phyloP scores from a whole-genome alignment of 495 filamentous ascomycete species.

The Aspergillus carlsbadensis region DNA sequence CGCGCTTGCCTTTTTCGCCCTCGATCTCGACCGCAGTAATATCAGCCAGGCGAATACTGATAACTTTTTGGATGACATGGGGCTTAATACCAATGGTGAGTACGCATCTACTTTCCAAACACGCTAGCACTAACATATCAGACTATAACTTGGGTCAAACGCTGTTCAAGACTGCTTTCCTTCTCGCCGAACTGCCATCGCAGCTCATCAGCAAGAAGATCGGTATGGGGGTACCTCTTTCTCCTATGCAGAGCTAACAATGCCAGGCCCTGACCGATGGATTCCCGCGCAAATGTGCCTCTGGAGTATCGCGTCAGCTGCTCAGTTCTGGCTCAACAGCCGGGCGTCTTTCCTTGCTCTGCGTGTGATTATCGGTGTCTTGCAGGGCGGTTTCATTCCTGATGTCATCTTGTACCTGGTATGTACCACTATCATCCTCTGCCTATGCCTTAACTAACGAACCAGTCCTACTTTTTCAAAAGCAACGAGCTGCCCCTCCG shows the following conservation, averaged over 20 bases:
- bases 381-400: slow-evolving; percentile 28
- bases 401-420: background rate
- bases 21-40: slow-evolving; percentile 59
- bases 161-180: slow-evolving; percentile 65
- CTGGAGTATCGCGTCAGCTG: slow-evolving; percentile 3
- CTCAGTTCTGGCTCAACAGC: slow-evolving; percentile 24
- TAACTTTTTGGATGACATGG: slow-evolving; percentile 53
- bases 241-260: background rate
- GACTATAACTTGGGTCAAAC: slow-evolving; percentile 78
- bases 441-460: background rate
- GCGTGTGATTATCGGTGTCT: slow-evolving; percentile 40
- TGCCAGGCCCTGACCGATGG: slow-evolving; percentile 66
- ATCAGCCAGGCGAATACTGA: slow-evolving; percentile 55
- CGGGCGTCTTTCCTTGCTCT: slow-evolving; percentile 30
- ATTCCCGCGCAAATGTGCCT: slow-evolving; percentile 56
- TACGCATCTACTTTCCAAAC: slow-evolving; percentile 21
- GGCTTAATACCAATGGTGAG: slow-evolving; percentile 49
- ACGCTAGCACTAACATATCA: slow-evolving; percentile 19
- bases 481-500: slow-evolving; percentile 60
- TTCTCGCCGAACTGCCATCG: slow-evolving; percentile 69
- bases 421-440: slow-evolving; percentile 13
- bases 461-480: slow-evolving; percentile 52
- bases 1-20: slow-evolving; percentile 58
- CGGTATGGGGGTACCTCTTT: slow-evolving; percentile 32
- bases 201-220: slow-evolving; percentile 66